These are phyloP conservation scores for Cercospora beticola DNA, from an alignment of 2,329 filamentous ascomycete genomes.

Conservation along the genomic window DNA sequence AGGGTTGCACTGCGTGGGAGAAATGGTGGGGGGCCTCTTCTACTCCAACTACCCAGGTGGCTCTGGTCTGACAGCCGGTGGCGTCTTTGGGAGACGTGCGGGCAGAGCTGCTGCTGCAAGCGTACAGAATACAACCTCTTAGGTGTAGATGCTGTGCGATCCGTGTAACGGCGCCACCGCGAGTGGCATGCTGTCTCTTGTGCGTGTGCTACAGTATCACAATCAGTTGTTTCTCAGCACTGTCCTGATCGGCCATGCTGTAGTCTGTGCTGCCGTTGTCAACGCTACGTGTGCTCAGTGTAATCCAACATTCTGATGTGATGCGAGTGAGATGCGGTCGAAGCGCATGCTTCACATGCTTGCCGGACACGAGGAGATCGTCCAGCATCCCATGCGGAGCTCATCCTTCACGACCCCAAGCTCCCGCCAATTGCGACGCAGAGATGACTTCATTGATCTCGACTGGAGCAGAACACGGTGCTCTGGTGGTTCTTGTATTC, in stretches of 20 bases:
- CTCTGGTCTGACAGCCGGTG: constrained; percentile 60
- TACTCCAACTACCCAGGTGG: constrained; percentile 65
- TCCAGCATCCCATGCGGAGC: constrained; percentile 13
- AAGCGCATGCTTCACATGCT: constrained; percentile 9
- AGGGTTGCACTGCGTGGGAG: constrained; percentile 61
- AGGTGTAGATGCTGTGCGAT: neutral
- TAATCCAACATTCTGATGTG: neutral
- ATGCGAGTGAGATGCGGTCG: constrained; percentile 4
- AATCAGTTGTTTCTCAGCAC: neutral
- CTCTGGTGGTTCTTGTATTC: neutral
- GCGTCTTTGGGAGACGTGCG: constrained; percentile 53
- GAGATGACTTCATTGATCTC: constrained; percentile 13
- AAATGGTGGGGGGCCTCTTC: constrained; percentile 67
- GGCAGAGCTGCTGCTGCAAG: constrained; percentile 37
- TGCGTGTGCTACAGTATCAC: neutral
- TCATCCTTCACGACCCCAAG: constrained; percentile 11
- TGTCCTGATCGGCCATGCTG: neutral
- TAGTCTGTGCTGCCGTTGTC: neutral
- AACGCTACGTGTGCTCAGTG: neutral
- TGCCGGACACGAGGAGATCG: constrained; percentile 13
- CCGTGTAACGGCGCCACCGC: constrained; percentile 1
- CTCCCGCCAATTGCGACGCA: constrained; percentile 9
- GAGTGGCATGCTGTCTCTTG: neutral
- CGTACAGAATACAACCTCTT: constrained; percentile 6
- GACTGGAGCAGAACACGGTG: neutral